Evolutionary conservation across 2,329 filamentous ascomycete genomes (phyloP).

Genomic region (Exophiala calicioides): DNA sequence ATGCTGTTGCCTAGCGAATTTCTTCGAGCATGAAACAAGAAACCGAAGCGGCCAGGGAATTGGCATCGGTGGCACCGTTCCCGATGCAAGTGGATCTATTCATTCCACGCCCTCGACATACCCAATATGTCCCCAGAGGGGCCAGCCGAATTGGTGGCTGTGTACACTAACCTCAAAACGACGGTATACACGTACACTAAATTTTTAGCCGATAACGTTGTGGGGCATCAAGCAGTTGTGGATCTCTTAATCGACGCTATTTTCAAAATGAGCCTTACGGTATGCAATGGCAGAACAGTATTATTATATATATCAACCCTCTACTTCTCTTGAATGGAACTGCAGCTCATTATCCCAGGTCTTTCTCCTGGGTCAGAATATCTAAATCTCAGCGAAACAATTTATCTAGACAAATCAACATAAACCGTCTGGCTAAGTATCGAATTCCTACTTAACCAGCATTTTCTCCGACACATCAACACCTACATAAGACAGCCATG

Average conservation of each 20-base stretch:
- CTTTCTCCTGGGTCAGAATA: background rate
- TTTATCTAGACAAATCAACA: background rate
- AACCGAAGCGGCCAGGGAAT: background rate
- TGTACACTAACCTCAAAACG: slow-evolving; percentile 9
- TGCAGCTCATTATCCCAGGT: background rate
- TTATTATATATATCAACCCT: background rate
- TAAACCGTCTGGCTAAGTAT: background rate
- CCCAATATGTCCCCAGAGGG: no score
- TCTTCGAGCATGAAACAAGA: background rate
- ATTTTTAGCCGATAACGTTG: background rate
- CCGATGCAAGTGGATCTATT: no score
- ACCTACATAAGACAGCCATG: slow-evolving; percentile 4
- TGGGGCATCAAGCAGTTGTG: background rate
- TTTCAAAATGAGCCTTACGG: background rate
- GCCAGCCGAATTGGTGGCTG: slow-evolving; percentile 5
- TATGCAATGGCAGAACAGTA: background rate
- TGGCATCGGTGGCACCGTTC: no score
- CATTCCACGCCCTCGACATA: no score
- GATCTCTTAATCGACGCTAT: background rate
- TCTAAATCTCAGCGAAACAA: background rate
- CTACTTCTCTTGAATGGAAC: background rate
- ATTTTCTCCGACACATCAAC: slow-evolving; percentile 1
- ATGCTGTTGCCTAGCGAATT: slow-evolving; percentile 7
- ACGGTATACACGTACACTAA: slow-evolving; percentile 6
- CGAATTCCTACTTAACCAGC: background rate